Conservation (phyloP, 257 asterid species). For the Nicotiana undulata region DNA sequence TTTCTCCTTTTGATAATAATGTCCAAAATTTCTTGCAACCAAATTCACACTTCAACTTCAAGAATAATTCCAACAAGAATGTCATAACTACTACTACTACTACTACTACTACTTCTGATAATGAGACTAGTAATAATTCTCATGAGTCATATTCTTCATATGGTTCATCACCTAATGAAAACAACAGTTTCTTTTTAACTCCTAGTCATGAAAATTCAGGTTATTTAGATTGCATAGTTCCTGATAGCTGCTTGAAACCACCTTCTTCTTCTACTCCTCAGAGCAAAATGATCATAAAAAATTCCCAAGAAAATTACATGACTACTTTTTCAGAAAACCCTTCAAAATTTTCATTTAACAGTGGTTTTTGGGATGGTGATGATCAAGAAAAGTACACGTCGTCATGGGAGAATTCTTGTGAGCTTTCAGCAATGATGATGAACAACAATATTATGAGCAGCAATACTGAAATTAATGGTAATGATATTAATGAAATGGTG, state of each 20-base stretch:
- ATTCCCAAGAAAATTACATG: neutral
- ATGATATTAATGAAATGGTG: neutral
- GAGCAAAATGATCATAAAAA: neutral
- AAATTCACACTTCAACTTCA: neutral
- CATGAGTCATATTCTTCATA: slow-evolving; percentile 26
- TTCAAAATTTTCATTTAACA: slow-evolving; percentile 11
- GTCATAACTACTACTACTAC: neutral
- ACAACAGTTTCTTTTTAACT: slow-evolving; percentile 18
- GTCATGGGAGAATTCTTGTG: slow-evolving; percentile 50
- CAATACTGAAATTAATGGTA: neutral
- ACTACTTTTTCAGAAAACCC: slow-evolving; percentile 12
- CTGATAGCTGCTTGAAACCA: slow-evolving; percentile 69
- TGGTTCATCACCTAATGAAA: slow-evolving; percentile 25
- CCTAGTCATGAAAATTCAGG: slow-evolving; percentile 36
- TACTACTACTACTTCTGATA: neutral
- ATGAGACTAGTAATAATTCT: slow-evolving; percentile 13
- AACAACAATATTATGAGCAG: slow-evolving; percentile 16
- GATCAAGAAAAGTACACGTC: slow-evolving; percentile 8
- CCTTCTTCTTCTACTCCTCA: slow-evolving; percentile 4
- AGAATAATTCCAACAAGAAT: neutral
- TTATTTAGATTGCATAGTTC: slow-evolving; percentile 82
- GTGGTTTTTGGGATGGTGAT: slow-evolving; percentile 28
- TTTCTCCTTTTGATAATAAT: slow-evolving; percentile 40
- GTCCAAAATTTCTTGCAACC: slow-evolving; percentile 22
- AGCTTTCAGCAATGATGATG: slow-evolving; percentile 62